Conservation (phyloP, 106 monocot genomes). For the Dactylorhiza incarnata region DNA sequence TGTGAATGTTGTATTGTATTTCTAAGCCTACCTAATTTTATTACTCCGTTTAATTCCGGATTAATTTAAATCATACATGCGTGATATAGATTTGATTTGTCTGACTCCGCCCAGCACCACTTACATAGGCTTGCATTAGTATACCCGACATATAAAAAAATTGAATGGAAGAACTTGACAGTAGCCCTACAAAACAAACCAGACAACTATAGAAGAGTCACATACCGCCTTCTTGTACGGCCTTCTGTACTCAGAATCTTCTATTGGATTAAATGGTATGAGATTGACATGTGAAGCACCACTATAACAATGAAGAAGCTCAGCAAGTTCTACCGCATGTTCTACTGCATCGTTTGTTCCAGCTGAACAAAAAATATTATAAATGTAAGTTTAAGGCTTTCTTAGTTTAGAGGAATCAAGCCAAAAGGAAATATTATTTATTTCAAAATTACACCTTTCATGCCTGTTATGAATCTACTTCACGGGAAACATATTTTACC, state of each 20-base stretch:
- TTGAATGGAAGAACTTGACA: too few species aligned
- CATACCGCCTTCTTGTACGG: slow-evolving; percentile 83
- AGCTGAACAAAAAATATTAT: slow-evolving; percentile 22
- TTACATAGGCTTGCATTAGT: too few species aligned
- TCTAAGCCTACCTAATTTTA: too few species aligned
- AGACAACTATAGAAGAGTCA: not conserved
- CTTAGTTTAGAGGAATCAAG: not conserved
- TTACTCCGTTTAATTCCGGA: not conserved
- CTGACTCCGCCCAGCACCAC: too few species aligned
- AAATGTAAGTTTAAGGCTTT: too few species aligned
- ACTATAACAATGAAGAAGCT: slow-evolving; percentile 51
- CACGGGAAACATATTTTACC: too few species aligned
- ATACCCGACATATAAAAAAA: too few species aligned
- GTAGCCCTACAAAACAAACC: not conserved
- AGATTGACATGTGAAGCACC: slow-evolving; percentile 84
- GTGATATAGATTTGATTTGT: too few species aligned
- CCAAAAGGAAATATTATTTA: not conserved
- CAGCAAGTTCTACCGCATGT: slow-evolving; percentile 67
- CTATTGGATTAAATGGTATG: slow-evolving; percentile 92
- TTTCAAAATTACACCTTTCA: not conserved
- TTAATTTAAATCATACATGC: too few species aligned
- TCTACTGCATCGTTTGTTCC: slow-evolving; percentile 71
- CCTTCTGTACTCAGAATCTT: slow-evolving; percentile 84
- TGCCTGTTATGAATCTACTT: too few species aligned
- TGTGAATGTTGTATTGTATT: too few species aligned